A percentile compares a stretch with the other conserved stretches of the same genome.
Evolutionary conservation across 805 yeast genomes (phyloP).

Genomic region (Ogataea paradorogensis): DNA sequence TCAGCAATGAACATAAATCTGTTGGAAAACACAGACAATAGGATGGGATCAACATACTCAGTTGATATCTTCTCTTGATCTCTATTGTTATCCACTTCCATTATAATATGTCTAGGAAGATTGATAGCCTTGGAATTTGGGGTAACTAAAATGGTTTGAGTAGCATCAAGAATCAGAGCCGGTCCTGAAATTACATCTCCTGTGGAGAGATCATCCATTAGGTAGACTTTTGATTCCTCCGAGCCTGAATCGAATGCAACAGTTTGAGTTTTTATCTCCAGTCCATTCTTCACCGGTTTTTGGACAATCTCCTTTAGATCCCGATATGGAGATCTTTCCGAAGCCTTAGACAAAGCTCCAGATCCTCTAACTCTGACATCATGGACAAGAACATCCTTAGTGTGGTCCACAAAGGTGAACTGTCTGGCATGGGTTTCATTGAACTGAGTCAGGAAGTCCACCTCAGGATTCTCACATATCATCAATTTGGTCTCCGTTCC

Average conservation of each 20-base stretch:
- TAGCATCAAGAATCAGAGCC: constrained; percentile 34
- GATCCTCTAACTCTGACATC: constrained; percentile 41
- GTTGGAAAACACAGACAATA: constrained; percentile 42
- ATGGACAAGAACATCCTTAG: constrained; percentile 56
- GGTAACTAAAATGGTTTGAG: constrained; percentile 37
- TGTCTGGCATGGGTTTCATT: constrained; percentile 54
- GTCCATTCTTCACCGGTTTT: constrained; percentile 76
- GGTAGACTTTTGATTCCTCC: constrained; percentile 42
- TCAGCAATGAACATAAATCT: constrained; percentile 53
- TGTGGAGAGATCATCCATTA: constrained; percentile 43
- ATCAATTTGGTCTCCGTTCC: constrained; percentile 81
- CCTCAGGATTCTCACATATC: constrained; percentile 38
- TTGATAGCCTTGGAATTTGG: constrained; percentile 34
- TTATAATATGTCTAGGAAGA: constrained; percentile 35
- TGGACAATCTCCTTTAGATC: constrained; percentile 51
- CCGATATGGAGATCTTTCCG: constrained; percentile 16
- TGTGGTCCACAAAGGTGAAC: constrained; percentile 58
- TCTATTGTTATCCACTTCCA: constrained; percentile 22
- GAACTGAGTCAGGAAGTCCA: constrained; percentile 43
- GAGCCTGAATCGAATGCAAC: constrained; percentile 75
- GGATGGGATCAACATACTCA: constrained; percentile 43
- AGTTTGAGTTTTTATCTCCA: constrained; percentile 37
- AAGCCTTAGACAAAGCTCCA: not conserved
- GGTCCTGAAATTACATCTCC: constrained; percentile 57
- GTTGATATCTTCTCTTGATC: constrained; percentile 36